These are phyloP conservation scores for Clonostachys rhizophaga DNA, from an alignment of 2,329 filamentous ascomycete species.

Conservation along the genomic window DNA sequence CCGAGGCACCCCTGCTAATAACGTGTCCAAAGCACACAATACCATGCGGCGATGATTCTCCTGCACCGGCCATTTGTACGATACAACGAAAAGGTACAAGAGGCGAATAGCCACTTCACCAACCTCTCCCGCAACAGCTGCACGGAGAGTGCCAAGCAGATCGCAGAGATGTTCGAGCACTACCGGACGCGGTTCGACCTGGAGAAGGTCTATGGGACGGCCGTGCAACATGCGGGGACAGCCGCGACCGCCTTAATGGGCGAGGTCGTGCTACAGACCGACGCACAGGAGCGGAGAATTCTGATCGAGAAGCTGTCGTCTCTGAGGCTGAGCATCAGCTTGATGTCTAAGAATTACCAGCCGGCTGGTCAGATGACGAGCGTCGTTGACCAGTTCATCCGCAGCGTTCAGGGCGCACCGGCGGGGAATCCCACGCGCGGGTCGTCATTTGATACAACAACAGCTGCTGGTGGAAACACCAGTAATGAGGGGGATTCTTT, in stretches of 20 bases:
- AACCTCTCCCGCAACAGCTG: conserved; percentile 1
- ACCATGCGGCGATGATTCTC: conserved; percentile 3
- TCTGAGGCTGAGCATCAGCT: conserved; percentile 1
- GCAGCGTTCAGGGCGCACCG: background rate
- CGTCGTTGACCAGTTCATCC: conserved; percentile 5
- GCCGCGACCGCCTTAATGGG: conserved; percentile 5
- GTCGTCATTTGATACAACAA: too few species aligned
- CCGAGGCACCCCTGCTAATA: background rate
- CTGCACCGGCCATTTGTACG: conserved; percentile 3
- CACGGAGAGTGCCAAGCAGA: conserved; percentile 2
- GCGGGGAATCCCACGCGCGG: too few species aligned
- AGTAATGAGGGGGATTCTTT: too few species aligned
- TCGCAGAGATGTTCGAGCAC: conserved; percentile 2
- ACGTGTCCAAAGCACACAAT: conserved; percentile 1
- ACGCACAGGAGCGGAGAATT: background rate
- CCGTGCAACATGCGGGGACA: conserved; percentile 4
- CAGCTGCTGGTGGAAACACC: background rate
- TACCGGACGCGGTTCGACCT: conserved; percentile 5
- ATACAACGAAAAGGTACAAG: background rate
- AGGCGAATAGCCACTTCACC: background rate
- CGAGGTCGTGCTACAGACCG: conserved; percentile 4
- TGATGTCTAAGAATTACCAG: conserved; percentile 5
- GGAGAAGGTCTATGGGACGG: conserved; percentile 4
- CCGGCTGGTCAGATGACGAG: conserved; percentile 3
- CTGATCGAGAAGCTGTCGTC: conserved; percentile 1